phyloP scores from a whole-genome alignment of 2,329 filamentous ascomycete genomes.

The Microcyclosporella mali region DNA sequence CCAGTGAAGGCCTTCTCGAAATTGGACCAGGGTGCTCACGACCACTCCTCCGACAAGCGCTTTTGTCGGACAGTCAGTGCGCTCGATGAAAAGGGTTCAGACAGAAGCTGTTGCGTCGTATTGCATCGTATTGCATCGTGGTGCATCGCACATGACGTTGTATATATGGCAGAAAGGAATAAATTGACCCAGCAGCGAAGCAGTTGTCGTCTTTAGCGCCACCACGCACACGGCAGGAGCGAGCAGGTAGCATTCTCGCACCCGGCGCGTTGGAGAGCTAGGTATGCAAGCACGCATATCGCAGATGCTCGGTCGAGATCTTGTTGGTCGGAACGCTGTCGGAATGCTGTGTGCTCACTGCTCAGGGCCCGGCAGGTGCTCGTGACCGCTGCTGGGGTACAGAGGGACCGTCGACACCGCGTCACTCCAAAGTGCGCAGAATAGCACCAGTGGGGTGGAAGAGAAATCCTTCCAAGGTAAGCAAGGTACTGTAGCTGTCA shows the following conservation, averaged over 20 bases:
- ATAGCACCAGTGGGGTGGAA: no score
- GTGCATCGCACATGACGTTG: slow-evolving; percentile 20
- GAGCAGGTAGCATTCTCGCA: slow-evolving; percentile 20
- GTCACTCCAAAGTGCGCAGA: no score
- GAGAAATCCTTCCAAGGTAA: no score
- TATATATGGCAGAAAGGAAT: slow-evolving; percentile 13
- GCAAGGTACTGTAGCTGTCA: no score
- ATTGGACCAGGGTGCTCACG: no score
- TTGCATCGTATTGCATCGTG: slow-evolving; percentile 13
- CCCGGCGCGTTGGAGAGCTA: slow-evolving; percentile 15
- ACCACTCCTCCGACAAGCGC: no score
- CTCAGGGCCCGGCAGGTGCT: no score
- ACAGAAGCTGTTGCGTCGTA: slow-evolving; percentile 7
- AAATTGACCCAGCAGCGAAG: slow-evolving; percentile 18
- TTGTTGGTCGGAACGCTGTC: slow-evolving; percentile 12
- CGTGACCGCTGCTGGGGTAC: no score
- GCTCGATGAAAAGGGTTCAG: no score
- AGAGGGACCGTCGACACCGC: no score
- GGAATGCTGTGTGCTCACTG: no score
- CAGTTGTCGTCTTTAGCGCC: slow-evolving; percentile 16
- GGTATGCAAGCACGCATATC: slow-evolving; percentile 15
- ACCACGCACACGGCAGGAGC: slow-evolving; percentile 18
- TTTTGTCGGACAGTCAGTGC: not conserved
- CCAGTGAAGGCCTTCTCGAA: not conserved
- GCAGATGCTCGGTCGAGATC: slow-evolving; percentile 22